Percentiles rank a stretch among this genome's conserved stretches.
Conservation (phyloP, 2,329 filamentous ascomycete genomes). For the Trichoderma koningii region DNA sequence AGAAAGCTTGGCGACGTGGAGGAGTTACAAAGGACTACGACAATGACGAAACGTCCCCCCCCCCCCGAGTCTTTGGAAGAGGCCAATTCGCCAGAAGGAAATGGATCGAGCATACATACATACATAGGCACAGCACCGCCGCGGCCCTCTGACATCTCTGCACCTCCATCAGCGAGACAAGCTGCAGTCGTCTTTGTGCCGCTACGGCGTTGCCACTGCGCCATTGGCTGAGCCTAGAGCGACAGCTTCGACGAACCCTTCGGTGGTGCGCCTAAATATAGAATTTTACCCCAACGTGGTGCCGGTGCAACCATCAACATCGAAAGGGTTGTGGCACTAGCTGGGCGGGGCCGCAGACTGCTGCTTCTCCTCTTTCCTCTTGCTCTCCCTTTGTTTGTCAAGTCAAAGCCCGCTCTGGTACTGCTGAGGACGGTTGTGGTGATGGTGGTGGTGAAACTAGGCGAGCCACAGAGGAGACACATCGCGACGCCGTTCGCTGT, state of each 20-base stretch:
- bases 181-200: constrained; percentile 12
- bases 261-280: constrained; percentile 24
- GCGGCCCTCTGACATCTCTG: neutral
- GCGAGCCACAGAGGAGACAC: neutral
- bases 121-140: no score
- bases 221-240: constrained; percentile 12
- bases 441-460: constrained; percentile 1
- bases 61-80: neutral
- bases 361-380: neutral
- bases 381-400: neutral
- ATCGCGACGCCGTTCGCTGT: neutral
- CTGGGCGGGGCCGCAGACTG: constrained; percentile 12
- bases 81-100: neutral
- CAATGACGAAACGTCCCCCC: neutral
- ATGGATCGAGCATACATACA: neutral
- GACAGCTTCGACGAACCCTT: constrained; percentile 24
- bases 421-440: neutral
- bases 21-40: no score
- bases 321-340: constrained; percentile 13
- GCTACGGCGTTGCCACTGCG: constrained; percentile 7
- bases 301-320: constrained; percentile 12
- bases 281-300: constrained; percentile 20
- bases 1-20: no score
- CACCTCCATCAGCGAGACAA: neutral
- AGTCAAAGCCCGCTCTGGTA: neutral